Evolutionary conservation across 2,329 filamentous ascomycete genomes (phyloP).

Genomic region (Neonectria punicea): DNA sequence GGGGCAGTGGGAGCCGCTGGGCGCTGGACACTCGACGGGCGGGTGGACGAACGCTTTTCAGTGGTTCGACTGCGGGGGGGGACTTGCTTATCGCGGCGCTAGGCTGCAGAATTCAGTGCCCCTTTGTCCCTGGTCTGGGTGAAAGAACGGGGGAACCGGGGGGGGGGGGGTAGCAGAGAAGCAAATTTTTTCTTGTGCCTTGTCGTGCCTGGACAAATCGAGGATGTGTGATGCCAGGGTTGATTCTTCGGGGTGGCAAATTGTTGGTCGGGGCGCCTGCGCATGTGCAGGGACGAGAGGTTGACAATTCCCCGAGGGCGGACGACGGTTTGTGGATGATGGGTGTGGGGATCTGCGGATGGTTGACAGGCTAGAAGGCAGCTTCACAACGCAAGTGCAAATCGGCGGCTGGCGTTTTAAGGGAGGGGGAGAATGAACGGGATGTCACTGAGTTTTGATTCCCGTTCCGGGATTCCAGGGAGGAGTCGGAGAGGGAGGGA

Average conservation of each 20-base stretch:
- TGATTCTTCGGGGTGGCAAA: conserved; percentile 40
- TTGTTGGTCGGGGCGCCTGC: conserved; percentile 36
- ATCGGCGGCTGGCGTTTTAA: conserved; percentile 10
- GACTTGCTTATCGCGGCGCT: conserved; percentile 33
- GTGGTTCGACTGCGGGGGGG: conserved; percentile 44
- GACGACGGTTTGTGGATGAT: conserved; percentile 3
- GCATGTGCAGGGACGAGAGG: conserved; percentile 45
- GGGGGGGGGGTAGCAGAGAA: conserved; percentile 5
- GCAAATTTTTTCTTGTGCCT: conserved; percentile 38
- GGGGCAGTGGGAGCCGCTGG: conserved; percentile 32
- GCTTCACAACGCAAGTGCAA: neutral
- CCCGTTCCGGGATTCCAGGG: conserved; percentile 36
- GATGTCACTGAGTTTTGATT: conserved; percentile 8
- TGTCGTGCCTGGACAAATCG: conserved; percentile 38
- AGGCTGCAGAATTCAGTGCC: conserved; percentile 37
- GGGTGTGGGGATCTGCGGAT: conserved; percentile 22
- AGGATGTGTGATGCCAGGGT: conserved; percentile 44
- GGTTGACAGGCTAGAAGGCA: conserved; percentile 22
- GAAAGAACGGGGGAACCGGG: conserved; percentile 25
- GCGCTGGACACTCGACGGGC: conserved; percentile 7
- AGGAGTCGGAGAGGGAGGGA: conserved; percentile 20
- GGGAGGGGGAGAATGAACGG: neutral
- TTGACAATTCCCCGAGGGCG: conserved; percentile 38
- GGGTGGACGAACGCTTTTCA: conserved; percentile 32
- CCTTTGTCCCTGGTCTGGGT: conserved; percentile 38